Evolutionary conservation across 176 grass and related monocot genomes (phyloP).

Genomic region (Carex cristatella): DNA sequence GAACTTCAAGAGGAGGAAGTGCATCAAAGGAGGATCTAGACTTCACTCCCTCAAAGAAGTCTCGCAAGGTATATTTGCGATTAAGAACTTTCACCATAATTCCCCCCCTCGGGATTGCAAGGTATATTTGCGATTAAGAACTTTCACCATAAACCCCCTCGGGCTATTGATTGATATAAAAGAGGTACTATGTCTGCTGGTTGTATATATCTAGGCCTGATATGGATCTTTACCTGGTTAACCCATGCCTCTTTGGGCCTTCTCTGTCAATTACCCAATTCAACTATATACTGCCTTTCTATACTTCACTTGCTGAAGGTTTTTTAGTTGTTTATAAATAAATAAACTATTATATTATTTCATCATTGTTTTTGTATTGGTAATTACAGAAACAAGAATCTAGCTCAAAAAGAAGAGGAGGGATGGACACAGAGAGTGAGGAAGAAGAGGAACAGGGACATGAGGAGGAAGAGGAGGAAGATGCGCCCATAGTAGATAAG

Average conservation of each 20-base stretch:
- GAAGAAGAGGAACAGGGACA: constrained; percentile 51
- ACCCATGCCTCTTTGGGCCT: not conserved
- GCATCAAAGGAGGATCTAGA: constrained; percentile 40
- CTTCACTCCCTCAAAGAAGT: constrained; percentile 39
- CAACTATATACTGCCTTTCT: not conserved
- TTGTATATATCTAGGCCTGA: not conserved
- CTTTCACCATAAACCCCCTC: not conserved
- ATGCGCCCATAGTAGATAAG: not conserved
- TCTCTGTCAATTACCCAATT: not conserved
- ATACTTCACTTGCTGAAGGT: not conserved
- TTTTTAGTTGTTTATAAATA: not conserved
- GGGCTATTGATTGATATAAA: not conserved
- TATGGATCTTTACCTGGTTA: not conserved
- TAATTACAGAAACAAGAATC: not conserved
- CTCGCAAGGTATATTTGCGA: constrained; percentile 49
- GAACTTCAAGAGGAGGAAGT: constrained; percentile 39
- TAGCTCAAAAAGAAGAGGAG: constrained; percentile 10
- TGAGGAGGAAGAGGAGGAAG: not conserved
- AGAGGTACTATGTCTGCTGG: not conserved
- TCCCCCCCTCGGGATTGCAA: constrained; percentile 21
- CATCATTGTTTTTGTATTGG: not conserved
- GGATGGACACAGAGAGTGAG: constrained; percentile 6
- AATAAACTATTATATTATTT: constrained; percentile 19
- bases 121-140: constrained; percentile 27
- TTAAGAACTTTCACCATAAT: not conserved